Percentiles rank a stretch among this genome's conserved stretches.
These are phyloP conservation scores for Glonium stellatum DNA, from an alignment of 495 filamentous ascomycete genomes.

Conservation along the genomic window DNA sequence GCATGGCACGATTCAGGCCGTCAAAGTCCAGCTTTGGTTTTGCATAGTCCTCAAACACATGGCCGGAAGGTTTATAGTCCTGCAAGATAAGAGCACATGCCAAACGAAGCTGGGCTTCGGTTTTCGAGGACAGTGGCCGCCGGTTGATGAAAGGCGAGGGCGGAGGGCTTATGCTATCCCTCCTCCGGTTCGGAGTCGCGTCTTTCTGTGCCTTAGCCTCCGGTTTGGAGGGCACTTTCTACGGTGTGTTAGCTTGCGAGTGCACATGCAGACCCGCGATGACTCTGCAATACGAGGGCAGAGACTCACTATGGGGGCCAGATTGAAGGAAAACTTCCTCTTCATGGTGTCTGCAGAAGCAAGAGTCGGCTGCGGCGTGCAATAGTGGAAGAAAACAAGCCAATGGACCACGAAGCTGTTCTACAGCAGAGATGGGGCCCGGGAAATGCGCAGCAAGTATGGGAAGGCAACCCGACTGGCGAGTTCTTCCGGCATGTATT, in stretches of 20 bases:
- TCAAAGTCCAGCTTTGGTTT: slow-evolving; percentile 29
- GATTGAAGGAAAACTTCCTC: slow-evolving; percentile 33
- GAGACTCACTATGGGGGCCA: slow-evolving; percentile 25
- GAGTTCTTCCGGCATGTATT: background rate
- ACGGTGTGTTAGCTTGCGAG: slow-evolving; percentile 14
- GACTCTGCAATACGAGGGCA: background rate
- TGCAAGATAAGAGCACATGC: slow-evolving; percentile 35
- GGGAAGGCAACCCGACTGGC: background rate
- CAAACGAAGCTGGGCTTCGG: slow-evolving; percentile 33
- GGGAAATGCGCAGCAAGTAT: background rate
- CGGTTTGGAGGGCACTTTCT: slow-evolving; percentile 27
- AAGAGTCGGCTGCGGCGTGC: background rate
- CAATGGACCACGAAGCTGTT: background rate
- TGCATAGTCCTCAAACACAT: slow-evolving; percentile 26
- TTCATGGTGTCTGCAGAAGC: slow-evolving; percentile 24
- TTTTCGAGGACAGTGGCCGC: slow-evolving; percentile 28
- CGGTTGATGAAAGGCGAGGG: slow-evolving; percentile 34
- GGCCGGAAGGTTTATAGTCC: slow-evolving; percentile 35
- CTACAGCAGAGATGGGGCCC: background rate
- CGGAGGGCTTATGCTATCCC: slow-evolving; percentile 23
- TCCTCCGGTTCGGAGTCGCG: background rate
- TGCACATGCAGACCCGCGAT: background rate
- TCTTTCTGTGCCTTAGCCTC: slow-evolving; percentile 9
- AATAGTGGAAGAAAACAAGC: background rate
- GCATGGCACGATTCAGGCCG: slow-evolving; percentile 8